phyloP scores from a whole-genome alignment of 208 protist species.

The Trypanosoma platydactyli region DNA sequence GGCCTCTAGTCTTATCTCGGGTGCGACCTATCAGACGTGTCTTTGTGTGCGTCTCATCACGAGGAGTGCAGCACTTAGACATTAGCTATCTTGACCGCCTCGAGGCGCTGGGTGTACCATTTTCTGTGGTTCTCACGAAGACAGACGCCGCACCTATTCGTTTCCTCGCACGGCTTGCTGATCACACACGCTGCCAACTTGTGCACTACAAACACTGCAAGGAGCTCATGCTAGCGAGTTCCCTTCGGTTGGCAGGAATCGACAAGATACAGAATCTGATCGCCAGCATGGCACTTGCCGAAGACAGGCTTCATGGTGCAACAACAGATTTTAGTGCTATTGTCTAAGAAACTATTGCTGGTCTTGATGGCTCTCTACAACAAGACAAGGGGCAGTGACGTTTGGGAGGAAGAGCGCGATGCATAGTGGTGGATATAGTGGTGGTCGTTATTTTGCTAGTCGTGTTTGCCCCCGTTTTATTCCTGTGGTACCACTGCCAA shows the following conservation, averaged over 20 bases:
- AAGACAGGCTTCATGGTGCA: constrained; percentile 50
- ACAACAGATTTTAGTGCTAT: constrained; percentile 75
- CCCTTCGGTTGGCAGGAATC: constrained; percentile 81
- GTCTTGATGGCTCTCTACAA: background rate
- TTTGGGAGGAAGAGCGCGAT: too few relatives aligned
- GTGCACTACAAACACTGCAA: constrained; percentile 84
- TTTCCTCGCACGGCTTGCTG: constrained; percentile 77
- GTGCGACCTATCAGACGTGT: constrained; percentile 71
- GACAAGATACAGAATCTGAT: constrained; percentile 86
- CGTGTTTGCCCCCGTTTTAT: too few relatives aligned
- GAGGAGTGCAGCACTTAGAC: constrained; percentile 79
- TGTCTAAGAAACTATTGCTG: constrained; percentile 39
- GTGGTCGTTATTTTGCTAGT: too few relatives aligned
- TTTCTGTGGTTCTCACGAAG: constrained; percentile 86
- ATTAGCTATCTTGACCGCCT: constrained; percentile 70
- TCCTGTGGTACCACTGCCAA: too few relatives aligned
- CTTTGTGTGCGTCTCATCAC: constrained; percentile 77
- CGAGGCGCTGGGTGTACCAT: constrained; percentile 63
- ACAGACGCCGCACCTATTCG: constrained; percentile 83
- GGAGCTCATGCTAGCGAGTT: constrained; percentile 81
- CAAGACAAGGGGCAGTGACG: background rate
- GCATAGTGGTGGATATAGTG: too few relatives aligned
- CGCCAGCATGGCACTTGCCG: constrained; percentile 45
- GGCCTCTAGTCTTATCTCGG: constrained; percentile 3
- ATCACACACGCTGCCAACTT: constrained; percentile 81